Evolutionary conservation across 2,329 filamentous ascomycete species (phyloP), one percentile per base, ranked within the genome.

Genomic region (Cordyceps javanica): DNA sequence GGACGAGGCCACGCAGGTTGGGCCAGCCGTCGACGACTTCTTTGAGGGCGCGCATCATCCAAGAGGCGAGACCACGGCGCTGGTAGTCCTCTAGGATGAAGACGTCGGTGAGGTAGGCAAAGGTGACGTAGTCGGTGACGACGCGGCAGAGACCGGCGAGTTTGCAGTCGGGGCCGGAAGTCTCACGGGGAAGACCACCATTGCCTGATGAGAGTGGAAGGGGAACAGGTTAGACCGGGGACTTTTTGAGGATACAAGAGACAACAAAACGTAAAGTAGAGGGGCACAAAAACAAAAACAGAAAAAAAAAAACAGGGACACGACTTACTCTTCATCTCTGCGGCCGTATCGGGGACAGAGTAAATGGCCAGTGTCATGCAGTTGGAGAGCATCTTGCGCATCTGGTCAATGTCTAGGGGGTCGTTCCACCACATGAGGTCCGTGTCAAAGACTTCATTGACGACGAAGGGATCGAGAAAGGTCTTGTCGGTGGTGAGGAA

Each of bases 61-160:
- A 90, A 44, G 74, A 79, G 3, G 83, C 87, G 1, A 90, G 73
- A 0, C 87, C 86, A 10, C 76, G 73, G 5, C 81, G 78, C 66
- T 87, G 85, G 64, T 83, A 81, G 39, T 79, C 75, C 0, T 80
- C 74, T 3, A 82, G 68, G 23, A 90, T 74, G 68, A 87, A 90
- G 21, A 89, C 82, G 65, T 90, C 87, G 26, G 86, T 87, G 55
- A 77, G 71, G 59, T 88, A 91, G 34, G 81, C 85, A 63, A 89
- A 83, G 0, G 86, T 87, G 48, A 83, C 78, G 64, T 82, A 80
- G 69, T 91, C 88, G 9, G 87, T 91, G 53, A 90, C 73, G n/a
- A 88, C 69, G 34, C 88, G 72, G 48, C 72, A 70, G 56, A 77
- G 69, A 57, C 75, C 75, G 54, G 74, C 70, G 65, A 77, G 69